Percentiles rank a stretch among this genome's conserved stretches.
These are phyloP conservation scores for Melanogaster broomeanus DNA, from an alignment of 768 basidiomycete species.

Conservation along the genomic window DNA sequence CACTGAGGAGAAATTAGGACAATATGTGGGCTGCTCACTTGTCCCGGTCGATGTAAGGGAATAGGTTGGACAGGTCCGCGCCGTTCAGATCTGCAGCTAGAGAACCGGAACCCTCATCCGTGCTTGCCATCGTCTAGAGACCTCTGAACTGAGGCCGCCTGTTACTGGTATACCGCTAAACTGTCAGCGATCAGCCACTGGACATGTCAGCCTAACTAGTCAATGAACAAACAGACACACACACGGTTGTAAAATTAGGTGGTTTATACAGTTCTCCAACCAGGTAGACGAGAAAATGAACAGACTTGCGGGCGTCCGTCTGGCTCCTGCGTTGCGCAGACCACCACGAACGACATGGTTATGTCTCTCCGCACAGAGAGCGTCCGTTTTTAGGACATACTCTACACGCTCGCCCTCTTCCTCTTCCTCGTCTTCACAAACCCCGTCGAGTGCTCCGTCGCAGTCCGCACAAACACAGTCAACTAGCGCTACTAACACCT, in stretches of 20 bases:
- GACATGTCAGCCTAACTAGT: constrained; percentile 14
- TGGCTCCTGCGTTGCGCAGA: constrained; percentile 12
- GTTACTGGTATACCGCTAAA: no score
- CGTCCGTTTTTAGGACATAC: constrained; percentile 9
- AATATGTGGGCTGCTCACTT: constrained; percentile 47
- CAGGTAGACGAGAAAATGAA: constrained; percentile 26
- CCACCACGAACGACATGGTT: constrained; percentile 7
- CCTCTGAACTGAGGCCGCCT: no score
- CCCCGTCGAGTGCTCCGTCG: neutral
- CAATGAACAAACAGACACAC: constrained; percentile 16
- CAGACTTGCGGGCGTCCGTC: constrained; percentile 18
- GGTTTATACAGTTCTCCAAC: neutral
- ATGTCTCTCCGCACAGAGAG: neutral
- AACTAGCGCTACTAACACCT: neutral
- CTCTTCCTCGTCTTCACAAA: constrained; percentile 6
- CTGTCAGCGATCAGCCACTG: no score
- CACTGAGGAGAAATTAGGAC: neutral
- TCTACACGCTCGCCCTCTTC: constrained; percentile 13
- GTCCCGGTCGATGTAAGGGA: constrained; percentile 61
- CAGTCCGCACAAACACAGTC: neutral
- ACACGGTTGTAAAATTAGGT: constrained; percentile 15
- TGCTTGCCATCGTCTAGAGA: constrained; percentile 9
- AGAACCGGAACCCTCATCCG: constrained; percentile 38
- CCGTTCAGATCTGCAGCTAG: constrained; percentile 47
- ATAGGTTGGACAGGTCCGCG: constrained; percentile 56